These are phyloP conservation scores for Pinus tabuliformis DNA, from an alignment of 75 land plant genomes.

Conservation along the genomic window DNA sequence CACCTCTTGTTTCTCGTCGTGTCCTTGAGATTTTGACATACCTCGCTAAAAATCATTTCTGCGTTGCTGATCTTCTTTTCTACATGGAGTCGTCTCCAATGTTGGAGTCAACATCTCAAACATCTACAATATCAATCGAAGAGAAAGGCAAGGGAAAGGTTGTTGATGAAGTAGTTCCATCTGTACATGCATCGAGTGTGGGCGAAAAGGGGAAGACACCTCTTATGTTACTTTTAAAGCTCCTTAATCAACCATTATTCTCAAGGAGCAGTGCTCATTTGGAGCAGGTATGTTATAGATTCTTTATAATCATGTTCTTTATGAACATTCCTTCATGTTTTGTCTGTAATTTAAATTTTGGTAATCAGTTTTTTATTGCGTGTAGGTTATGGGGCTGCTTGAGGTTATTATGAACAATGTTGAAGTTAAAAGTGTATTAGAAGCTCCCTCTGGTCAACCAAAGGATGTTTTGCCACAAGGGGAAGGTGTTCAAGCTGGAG, in stretches of 20 bases:
- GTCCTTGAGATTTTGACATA: slow-evolving; percentile 64
- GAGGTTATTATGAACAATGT: slow-evolving; percentile 80
- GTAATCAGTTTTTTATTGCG: neutral
- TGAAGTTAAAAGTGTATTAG: slow-evolving; percentile 41
- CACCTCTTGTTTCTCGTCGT: slow-evolving; percentile 74
- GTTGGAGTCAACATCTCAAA: slow-evolving; percentile 7
- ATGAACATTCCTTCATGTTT: neutral
- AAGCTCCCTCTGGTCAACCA: slow-evolving; percentile 19
- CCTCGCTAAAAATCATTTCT: slow-evolving; percentile 55
- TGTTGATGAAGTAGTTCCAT: slow-evolving; percentile 15
- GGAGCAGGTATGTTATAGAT: slow-evolving; percentile 49
- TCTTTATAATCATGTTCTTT: neutral
- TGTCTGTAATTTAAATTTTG: neutral
- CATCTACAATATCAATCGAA: slow-evolving; percentile 8
- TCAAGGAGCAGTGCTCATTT: slow-evolving; percentile 71
- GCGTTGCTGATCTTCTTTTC: slow-evolving; percentile 51
- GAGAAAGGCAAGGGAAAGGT: slow-evolving; percentile 57
- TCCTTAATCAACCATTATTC: slow-evolving; percentile 54
- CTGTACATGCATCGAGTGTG: neutral
- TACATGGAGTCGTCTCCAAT: slow-evolving; percentile 33
- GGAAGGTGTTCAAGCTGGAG: neutral
- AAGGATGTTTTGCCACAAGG: neutral
- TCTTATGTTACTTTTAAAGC: slow-evolving; percentile 49
- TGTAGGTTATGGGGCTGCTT: slow-evolving; percentile 82
- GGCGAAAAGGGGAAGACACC: slow-evolving; percentile 30